phyloP scores from a whole-genome alignment of 108 stramenopile species.

The Chaetoceros muelleri region DNA sequence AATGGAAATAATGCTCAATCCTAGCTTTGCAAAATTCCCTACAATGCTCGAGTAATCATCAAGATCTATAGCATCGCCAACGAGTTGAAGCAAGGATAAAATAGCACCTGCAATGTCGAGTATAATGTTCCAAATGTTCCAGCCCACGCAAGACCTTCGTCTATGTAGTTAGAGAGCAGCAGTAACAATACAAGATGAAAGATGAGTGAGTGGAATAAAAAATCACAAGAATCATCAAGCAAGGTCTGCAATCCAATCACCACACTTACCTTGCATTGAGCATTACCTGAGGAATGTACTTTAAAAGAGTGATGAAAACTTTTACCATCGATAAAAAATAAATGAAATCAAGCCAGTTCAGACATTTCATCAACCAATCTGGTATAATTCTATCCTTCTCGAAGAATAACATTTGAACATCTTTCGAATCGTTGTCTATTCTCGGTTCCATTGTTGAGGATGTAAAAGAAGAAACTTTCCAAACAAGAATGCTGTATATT shows the following conservation, averaged over 20 bases:
- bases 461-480: slow-evolving; percentile 20
- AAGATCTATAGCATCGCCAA: slow-evolving; percentile 56
- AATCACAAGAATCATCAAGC: slow-evolving; percentile 77
- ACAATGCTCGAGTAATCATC: slow-evolving; percentile 73
- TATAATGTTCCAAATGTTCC: slow-evolving; percentile 78
- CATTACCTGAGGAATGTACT: slow-evolving; percentile 92
- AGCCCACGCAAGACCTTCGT: slow-evolving; percentile 75
- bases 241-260: too few species aligned
- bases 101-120: slow-evolving; percentile 82
- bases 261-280: too few species aligned
- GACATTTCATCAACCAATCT: too few species aligned
- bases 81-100: slow-evolving; percentile 58
- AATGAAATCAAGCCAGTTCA: slow-evolving; percentile 63
- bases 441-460: too few species aligned
- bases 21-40: slow-evolving; percentile 75
- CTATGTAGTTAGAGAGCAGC: too few species aligned
- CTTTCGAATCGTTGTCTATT: too few species aligned
- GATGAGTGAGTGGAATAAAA: too few species aligned
- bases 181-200: too few species aligned
- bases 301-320: slow-evolving; percentile 68
- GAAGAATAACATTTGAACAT: too few species aligned
- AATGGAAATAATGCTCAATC: slow-evolving; percentile 43
- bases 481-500: slow-evolving; percentile 10
- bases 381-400: too few species aligned
- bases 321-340: slow-evolving; percentile 74